Evolutionary conservation across 2,329 filamentous ascomycete species (phyloP).

Genomic region (Fusarium staphyleae): DNA sequence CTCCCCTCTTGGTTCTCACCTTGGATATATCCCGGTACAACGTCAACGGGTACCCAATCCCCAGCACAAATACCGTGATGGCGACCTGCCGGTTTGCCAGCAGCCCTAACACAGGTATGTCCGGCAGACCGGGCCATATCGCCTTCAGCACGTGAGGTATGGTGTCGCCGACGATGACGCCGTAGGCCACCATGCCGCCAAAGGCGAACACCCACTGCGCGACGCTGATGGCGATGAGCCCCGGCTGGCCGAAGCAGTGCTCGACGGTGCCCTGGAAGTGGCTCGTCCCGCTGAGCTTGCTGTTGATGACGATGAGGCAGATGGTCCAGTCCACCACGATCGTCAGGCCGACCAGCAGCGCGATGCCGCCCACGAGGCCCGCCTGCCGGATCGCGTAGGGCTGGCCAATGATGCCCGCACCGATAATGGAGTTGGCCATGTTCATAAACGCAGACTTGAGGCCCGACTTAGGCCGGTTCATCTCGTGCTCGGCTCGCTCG

Average conservation of each 20-base stretch:
- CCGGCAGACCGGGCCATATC: slow-evolving; percentile 76
- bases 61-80: slow-evolving; percentile 86
- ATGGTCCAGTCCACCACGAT: slow-evolving; percentile 97
- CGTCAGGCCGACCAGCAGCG: slow-evolving; percentile 81
- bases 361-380: slow-evolving; percentile 79
- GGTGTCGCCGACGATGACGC: slow-evolving; percentile 94
- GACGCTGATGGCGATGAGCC: slow-evolving; percentile 84
- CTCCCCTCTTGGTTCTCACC: slow-evolving; percentile 56
- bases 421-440: slow-evolving; percentile 99
- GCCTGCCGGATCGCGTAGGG: slow-evolving; percentile 97
- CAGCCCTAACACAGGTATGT: slow-evolving; percentile 80
- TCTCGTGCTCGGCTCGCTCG: slow-evolving; percentile 61
- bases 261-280: slow-evolving; percentile 97
- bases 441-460: slow-evolving; percentile 96
- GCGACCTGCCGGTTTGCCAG: slow-evolving; percentile 82
- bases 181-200: slow-evolving; percentile 98
- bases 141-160: slow-evolving; percentile 90
- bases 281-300: slow-evolving; percentile 91
- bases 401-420: slow-evolving; percentile 78
- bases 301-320: slow-evolving; percentile 94
- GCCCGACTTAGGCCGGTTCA: slow-evolving; percentile 78
- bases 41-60: slow-evolving; percentile 88
- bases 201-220: slow-evolving; percentile 99
- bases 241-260: slow-evolving; percentile 88
- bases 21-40: slow-evolving; percentile 97